Base-by-base conservation (phyloP, 371 early-diverging fungal species). In the Mortierella sp. region DNA sequence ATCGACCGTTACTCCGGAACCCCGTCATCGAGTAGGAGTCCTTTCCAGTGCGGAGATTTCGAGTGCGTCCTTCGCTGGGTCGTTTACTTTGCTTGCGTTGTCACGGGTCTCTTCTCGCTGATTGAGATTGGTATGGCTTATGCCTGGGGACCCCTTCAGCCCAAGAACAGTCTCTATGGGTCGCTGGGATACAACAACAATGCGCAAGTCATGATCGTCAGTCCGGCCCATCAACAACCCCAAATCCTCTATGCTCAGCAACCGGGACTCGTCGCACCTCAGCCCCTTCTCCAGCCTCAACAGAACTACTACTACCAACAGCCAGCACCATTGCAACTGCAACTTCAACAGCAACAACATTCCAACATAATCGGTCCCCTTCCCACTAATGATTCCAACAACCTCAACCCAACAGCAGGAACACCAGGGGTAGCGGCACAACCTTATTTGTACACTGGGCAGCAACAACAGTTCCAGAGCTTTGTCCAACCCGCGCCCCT, bases 71-170 rank as follows among this genome's bases (percentile, higher is more conserved):
- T 41, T 4, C 24, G 0, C 24, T 38, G 41, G 41, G 0, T 38
- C 21, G 1, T 21, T 3, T 6, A 1, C 41, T 68, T 68, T 21
- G 3, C 10, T 7, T 24, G 38, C 4, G 68, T 41, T 8, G 38
- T 68, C 8, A 68, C 68, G 21, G 41, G 68, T 24, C 68, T 68
- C 68, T 68, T 68, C 43, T 38, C 68, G 4, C 38, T 68, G 41
- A 21, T 68, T 10, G 68, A 68, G 24, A 68, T 68, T 11, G 68
- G 68, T 0, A 68, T 68, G 68, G 68, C 68, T 24, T 68, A 38
- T 68, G 68, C 11, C 68, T 68, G 68, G 68, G 68, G 68, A 2
- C 68, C 68, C 6, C 68, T 68, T n/a, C 38, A 38, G 68, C 68
- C 68, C 11, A 68, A 35, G 38, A 41, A 18, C 24, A 41, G 21